These are phyloP conservation scores for Vitis hybrid DNA, from an alignment of 177 flowering plant species.

Conservation along the genomic window DNA sequence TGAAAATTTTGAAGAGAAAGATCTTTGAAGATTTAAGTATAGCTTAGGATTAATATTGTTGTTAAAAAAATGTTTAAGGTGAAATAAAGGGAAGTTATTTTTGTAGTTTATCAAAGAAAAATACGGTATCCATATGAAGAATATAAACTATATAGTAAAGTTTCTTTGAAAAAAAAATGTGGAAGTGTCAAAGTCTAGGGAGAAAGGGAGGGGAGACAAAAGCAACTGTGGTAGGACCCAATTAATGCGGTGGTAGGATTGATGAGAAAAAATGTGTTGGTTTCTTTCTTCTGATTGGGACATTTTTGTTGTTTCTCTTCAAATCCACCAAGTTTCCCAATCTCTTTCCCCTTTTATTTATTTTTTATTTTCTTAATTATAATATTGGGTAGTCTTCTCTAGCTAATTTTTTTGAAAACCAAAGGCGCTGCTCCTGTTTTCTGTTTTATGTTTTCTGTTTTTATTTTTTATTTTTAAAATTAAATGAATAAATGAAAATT, in stretches of 20 bases:
- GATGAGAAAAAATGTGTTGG: conserved; percentile 14
- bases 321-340: conserved; percentile 4
- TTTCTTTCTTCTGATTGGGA: background rate
- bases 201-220: conserved; percentile 17
- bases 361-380: background rate
- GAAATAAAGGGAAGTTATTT: no score
- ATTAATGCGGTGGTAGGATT: conserved; percentile 17
- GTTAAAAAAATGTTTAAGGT: no score
- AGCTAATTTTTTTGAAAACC: background rate
- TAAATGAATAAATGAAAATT: no score
- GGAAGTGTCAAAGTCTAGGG: background rate
- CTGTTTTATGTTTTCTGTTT: no score
- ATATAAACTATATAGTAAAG: no score
- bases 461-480: no score
- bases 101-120: no score
- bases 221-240: conserved; percentile 24
- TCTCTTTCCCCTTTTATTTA: background rate
- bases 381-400: background rate
- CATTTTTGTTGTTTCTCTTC: conserved; percentile 1
- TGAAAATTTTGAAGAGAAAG: no score
- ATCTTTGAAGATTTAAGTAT: no score
- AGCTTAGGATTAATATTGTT: no score
- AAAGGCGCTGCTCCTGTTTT: background rate
- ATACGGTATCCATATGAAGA: no score
- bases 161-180: no score